Conservation (phyloP, 1,284 basidiomycete genomes). For the Melampsora larici-populina region DNA sequence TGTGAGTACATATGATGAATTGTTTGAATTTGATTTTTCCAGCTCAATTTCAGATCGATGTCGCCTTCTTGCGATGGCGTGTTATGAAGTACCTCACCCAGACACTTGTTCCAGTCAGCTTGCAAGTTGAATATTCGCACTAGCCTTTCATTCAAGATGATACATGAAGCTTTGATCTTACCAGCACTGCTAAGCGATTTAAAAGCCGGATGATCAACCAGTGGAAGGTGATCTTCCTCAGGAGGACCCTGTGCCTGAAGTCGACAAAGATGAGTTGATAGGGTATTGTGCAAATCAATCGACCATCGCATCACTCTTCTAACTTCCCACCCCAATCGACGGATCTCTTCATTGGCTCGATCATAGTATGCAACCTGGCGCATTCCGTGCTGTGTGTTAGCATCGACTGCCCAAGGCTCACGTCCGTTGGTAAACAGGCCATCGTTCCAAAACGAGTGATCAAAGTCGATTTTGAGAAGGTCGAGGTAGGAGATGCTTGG, state of each 20-base stretch:
- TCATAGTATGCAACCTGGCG: not conserved
- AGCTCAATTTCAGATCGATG: not conserved
- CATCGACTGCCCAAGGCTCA: slow-evolving; percentile 8
- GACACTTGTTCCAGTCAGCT: not conserved
- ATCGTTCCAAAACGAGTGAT: slow-evolving; percentile 7
- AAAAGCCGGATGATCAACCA: not conserved
- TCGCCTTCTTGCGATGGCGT: not conserved
- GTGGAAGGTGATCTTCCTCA: not conserved
- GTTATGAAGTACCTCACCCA: not conserved
- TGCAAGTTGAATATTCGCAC: not conserved
- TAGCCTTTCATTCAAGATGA: not conserved
- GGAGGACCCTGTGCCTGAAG: not conserved
- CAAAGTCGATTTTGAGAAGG: not conserved
- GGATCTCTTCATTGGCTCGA: not conserved
- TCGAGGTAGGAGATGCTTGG: not conserved
- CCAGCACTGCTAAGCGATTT: not conserved
- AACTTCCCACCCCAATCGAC: slow-evolving; percentile 9
- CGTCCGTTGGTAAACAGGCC: slow-evolving; percentile 6
- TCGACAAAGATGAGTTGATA: not conserved
- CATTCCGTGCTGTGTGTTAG: slow-evolving; percentile 3
- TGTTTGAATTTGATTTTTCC: not conserved
- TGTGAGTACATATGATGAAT: not conserved
- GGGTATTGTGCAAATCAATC: not conserved
- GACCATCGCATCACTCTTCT: slow-evolving; percentile 5
- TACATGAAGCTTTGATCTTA: not conserved